Conservation (phyloP, 352 stramenopile species). For the Phytophthora multivora region DNA sequence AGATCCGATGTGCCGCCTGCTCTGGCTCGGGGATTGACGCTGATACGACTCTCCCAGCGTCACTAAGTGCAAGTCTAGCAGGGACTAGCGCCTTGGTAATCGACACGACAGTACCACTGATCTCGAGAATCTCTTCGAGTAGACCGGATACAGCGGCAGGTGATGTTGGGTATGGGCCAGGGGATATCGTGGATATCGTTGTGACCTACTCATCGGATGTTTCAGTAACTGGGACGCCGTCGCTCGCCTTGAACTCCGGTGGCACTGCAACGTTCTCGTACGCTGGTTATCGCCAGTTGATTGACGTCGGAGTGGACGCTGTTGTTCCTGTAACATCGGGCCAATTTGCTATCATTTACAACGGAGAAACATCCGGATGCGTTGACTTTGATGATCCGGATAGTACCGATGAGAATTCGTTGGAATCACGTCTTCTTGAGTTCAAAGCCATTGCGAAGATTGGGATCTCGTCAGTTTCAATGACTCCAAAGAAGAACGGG, state of each 20-base stretch:
- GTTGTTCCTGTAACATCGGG: slow-evolving; percentile 54
- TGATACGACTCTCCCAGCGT: slow-evolving; percentile 42
- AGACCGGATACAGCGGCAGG: slow-evolving; percentile 35
- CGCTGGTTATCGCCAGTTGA: slow-evolving; percentile 57
- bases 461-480: slow-evolving; percentile 56
- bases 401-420: slow-evolving; percentile 45
- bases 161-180: slow-evolving; percentile 56
- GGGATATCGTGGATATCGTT: slow-evolving; percentile 71
- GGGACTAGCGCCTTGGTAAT: slow-evolving; percentile 41
- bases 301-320: slow-evolving; percentile 72
- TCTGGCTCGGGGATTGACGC: slow-evolving; percentile 36
- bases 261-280: slow-evolving; percentile 56
- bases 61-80: slow-evolving; percentile 39
- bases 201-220: slow-evolving; percentile 72
- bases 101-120: slow-evolving; percentile 39
- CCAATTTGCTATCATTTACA: slow-evolving; percentile 66
- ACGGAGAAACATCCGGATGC: slow-evolving; percentile 41
- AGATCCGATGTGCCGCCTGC: slow-evolving; percentile 30
- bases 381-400: slow-evolving; percentile 56
- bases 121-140: slow-evolving; percentile 55
- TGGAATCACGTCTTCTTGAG: slow-evolving; percentile 51
- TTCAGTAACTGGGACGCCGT: slow-evolving; percentile 44
- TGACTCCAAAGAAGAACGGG: slow-evolving; percentile 54
- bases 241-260: slow-evolving; percentile 53
- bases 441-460: slow-evolving; percentile 49